Percentiles rank a stretch among this genome's conserved stretches.
phyloP scores from a whole-genome alignment of 2,329 filamentous ascomycete genomes.

The Claviceps sp. region DNA sequence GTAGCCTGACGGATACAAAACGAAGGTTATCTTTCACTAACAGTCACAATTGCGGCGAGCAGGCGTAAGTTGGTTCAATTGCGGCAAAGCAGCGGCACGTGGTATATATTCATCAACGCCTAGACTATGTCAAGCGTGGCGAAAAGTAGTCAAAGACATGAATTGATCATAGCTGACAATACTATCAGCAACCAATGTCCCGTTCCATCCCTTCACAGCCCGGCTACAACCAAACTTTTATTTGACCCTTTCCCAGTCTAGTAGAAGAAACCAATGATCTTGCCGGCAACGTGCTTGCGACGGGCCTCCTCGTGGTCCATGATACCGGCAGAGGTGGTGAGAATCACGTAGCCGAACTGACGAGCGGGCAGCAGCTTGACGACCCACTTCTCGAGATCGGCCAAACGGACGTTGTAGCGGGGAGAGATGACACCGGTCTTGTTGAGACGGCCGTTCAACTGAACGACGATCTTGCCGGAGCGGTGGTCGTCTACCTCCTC shows the following conservation, averaged over 20 bases:
- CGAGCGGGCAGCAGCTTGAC: slow-evolving; percentile 96
- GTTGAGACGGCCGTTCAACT: slow-evolving; percentile 96
- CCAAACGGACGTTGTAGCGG: slow-evolving; percentile 97
- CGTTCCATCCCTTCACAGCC: slow-evolving; percentile 15
- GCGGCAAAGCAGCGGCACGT: slow-evolving; percentile 21
- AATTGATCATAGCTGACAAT: too few relatives aligned
- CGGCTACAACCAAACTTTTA: slow-evolving; percentile 22
- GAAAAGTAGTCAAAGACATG: too few relatives aligned
- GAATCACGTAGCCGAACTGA: slow-evolving; percentile 99
- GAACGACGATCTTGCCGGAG: slow-evolving; percentile 98
- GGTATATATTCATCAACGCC: slow-evolving; percentile 12
- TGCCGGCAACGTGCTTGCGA: slow-evolving; percentile 97
- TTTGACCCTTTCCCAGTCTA: slow-evolving; percentile 31
- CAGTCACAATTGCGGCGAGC: neutral
- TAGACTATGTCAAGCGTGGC: slow-evolving; percentile 14
- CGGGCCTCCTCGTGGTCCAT: slow-evolving; percentile 99
- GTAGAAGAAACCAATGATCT: slow-evolving; percentile 99
- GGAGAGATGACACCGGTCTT: slow-evolving; percentile 99
- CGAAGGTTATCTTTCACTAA: too few relatives aligned
- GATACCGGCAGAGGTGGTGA: slow-evolving; percentile 97
- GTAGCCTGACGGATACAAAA: too few relatives aligned
- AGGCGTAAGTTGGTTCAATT: slow-evolving; percentile 3
- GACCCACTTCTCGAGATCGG: slow-evolving; percentile 99
- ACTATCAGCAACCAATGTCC: slow-evolving; percentile 19
- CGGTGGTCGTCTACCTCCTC: slow-evolving; percentile 99